Conservation (phyloP, 495 filamentous ascomycete genomes). For the Penicillium pulvis region DNA sequence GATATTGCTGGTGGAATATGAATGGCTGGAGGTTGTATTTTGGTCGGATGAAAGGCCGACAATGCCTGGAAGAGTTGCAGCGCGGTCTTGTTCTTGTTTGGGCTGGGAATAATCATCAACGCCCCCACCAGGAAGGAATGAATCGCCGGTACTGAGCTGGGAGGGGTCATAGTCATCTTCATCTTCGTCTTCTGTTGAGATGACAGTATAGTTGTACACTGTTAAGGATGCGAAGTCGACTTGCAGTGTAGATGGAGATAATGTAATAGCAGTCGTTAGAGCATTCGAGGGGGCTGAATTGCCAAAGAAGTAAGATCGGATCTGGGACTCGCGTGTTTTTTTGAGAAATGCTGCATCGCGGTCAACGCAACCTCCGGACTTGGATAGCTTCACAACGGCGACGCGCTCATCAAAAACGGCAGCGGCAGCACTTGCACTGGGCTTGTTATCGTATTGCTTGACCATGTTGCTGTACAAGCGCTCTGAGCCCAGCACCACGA, state of each 20-base stretch:
- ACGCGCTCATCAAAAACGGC: constrained; percentile 59
- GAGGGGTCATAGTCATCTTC: constrained; percentile 50
- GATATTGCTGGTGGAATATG: constrained; percentile 25
- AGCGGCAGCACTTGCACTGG: constrained; percentile 51
- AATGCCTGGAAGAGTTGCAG: constrained; percentile 28
- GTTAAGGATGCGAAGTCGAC: constrained; percentile 71
- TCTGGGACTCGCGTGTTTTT: constrained; percentile 66
- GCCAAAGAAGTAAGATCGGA: constrained; percentile 94
- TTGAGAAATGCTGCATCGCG: constrained; percentile 76
- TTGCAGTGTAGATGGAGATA: constrained; percentile 83
- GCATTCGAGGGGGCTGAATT: constrained; percentile 48
- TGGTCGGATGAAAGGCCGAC: constrained; percentile 23
- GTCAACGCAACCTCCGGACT: constrained; percentile 86
- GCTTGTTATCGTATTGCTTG: constrained; percentile 68
- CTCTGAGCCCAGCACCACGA: constrained; percentile 84
- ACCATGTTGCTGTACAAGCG: constrained; percentile 76
- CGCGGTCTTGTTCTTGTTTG: constrained; percentile 23
- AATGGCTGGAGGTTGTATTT: constrained; percentile 2
- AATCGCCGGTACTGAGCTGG: constrained; percentile 39
- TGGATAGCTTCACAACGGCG: constrained; percentile 75
- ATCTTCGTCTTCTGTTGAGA: constrained; percentile 47
- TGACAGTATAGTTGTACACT: constrained; percentile 63
- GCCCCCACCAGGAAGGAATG: constrained; percentile 51
- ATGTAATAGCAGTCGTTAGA: constrained; percentile 58
- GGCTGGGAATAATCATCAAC: constrained; percentile 33